phyloP scores from a whole-genome alignment of 164 flowering plant species.

The Macadamia integrifolia region DNA sequence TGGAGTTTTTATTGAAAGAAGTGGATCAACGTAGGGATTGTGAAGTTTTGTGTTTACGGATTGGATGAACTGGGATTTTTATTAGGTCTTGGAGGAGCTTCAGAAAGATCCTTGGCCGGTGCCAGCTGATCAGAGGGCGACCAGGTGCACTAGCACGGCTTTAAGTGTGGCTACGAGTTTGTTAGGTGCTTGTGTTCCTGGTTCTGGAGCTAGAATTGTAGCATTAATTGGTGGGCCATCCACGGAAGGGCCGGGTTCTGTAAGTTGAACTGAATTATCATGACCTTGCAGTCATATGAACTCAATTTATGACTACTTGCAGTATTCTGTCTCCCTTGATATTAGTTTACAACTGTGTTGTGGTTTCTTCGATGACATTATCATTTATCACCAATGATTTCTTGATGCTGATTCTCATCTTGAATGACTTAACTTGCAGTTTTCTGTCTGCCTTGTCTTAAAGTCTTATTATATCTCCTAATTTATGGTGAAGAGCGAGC shows the following conservation, averaged over 20 bases:
- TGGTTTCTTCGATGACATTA: too few relatives aligned
- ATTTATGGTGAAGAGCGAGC: too few relatives aligned
- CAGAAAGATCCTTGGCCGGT: constrained; percentile 90
- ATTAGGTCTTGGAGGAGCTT: constrained; percentile 85
- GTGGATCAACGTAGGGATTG: background rate
- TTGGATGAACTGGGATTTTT: background rate
- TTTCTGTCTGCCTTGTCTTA: too few relatives aligned
- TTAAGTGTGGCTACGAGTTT: constrained; percentile 76
- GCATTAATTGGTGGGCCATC: constrained; percentile 94
- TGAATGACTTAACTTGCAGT: too few relatives aligned
- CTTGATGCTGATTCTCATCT: too few relatives aligned
- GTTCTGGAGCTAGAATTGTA: constrained; percentile 91
- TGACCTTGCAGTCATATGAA: background rate
- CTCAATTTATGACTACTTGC: too few relatives aligned
- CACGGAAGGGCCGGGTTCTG: constrained; percentile 89
- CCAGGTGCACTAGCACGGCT: constrained; percentile 87
- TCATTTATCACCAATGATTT: too few relatives aligned
- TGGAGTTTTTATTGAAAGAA: too few relatives aligned
- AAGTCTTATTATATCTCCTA: too few relatives aligned
- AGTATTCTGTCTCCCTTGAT: too few relatives aligned
- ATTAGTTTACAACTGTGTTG: too few relatives aligned
- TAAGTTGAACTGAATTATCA: constrained; percentile 33
- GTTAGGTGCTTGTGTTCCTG: constrained; percentile 93
- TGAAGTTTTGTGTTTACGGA: background rate
- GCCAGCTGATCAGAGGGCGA: constrained; percentile 65